Base-by-base conservation (phyloP, 768 basidiomycete genomes). In the Rhodosporidiobolus sp. region DNA sequence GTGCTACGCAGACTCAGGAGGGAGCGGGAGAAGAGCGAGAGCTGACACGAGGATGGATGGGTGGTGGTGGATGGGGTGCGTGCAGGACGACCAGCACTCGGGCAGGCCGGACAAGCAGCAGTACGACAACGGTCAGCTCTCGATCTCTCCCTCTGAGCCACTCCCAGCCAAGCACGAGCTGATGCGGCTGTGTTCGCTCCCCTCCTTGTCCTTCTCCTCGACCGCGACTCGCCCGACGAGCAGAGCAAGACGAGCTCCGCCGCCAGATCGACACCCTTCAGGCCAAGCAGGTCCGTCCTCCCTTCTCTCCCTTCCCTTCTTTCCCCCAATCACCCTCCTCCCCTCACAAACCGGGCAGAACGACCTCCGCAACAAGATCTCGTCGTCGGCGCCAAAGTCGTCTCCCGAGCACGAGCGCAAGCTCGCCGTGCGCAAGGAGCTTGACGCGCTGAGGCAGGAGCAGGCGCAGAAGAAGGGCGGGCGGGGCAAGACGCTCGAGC, bases 261-360 rank as follows among this genome's bases (percentile, higher is more conserved):
- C 82, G 85, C 34, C 90, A 94, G 79, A 94, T 97, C 78, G 94
- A 94, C 70, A 84, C 83, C 58, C 81, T 93, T 60, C 92, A 96
- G 81, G 82, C 81, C 30, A 89, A 91, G 81, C 82, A 94, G 71
- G 95, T 92, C 77, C 79, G 92, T 86, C 34, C 34, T 19, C 35
- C 46, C 32, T 55, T 64, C 50, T 19, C 34, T 26, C 65, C 54
- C 48, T 63, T 57, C 30, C 65, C 60, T 53, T 64, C 48, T 3
- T 63, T 59, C 28, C 50, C 45, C 53, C 16, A 30, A 20, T 30
- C 52, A 26, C 10, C 26, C 6, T 35, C 61, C 49, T 34, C 16
- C 19, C 34, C 38, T 3, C 30, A 3, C 8, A 28, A 10, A 17
- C 16, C 17, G 8, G 57, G 20, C 80, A 95, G 92, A 82, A 82